phyloP scores from a whole-genome alignment of 2,329 filamentous ascomycete genomes.

The Didymella pomorum region DNA sequence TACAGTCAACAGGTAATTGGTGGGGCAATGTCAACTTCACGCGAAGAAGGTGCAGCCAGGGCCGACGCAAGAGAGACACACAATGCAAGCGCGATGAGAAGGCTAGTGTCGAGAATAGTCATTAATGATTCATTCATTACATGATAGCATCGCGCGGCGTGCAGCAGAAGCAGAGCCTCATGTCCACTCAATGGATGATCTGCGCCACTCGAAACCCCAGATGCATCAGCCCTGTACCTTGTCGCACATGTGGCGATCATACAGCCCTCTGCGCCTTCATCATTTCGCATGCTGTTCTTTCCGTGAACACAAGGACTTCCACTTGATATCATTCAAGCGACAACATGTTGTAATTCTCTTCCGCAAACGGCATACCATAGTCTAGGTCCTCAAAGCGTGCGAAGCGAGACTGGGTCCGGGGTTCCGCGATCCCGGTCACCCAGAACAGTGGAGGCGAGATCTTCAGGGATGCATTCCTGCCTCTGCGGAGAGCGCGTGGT shows the following conservation, averaged over 20 bases:
- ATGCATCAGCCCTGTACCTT: constrained; percentile 5
- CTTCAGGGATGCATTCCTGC: constrained; percentile 11
- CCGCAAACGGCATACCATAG: constrained; percentile 4
- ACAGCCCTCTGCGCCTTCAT: not conserved
- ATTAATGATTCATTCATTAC: not conserved
- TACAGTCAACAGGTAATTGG: not conserved
- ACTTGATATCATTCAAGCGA: not conserved
- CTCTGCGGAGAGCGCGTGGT: not conserved
- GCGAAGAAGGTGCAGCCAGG: not conserved
- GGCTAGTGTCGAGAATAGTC: not conserved
- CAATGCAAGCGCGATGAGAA: not conserved
- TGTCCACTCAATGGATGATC: not conserved
- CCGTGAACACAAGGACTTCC: not conserved
- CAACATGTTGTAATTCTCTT: not conserved
- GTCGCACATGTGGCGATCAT: constrained; percentile 3
- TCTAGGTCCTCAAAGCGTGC: not conserved
- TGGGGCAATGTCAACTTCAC: not conserved
- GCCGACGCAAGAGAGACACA: not conserved
- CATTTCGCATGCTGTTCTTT: not conserved
- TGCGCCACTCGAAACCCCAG: constrained; percentile 16
- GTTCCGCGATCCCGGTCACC: constrained; percentile 3
- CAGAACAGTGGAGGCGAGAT: constrained; percentile 14
- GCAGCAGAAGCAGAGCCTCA: not conserved
- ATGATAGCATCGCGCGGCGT: not conserved
- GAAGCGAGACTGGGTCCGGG: constrained; percentile 8